phyloP scores from a whole-genome alignment of 176 grass and related monocot species.

The Secale cereale region DNA sequence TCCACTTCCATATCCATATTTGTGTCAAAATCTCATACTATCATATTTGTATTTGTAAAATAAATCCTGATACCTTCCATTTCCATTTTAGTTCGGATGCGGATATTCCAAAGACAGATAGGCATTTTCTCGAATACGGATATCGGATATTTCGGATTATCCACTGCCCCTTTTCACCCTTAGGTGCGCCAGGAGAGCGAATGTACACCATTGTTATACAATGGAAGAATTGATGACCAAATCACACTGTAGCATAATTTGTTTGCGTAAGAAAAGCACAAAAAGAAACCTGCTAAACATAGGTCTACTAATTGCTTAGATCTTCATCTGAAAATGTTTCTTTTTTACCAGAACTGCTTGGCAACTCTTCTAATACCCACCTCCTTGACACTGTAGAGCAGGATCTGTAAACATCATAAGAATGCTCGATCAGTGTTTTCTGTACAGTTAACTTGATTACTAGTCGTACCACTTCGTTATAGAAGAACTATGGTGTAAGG shows the following conservation, averaged over 20 bases:
- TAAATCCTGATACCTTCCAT: too few relatives aligned
- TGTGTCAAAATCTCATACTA: too few relatives aligned
- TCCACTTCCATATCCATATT: too few relatives aligned
- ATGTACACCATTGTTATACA: neutral
- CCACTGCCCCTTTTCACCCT: too few relatives aligned
- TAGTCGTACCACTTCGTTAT: neutral
- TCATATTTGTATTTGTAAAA: too few relatives aligned
- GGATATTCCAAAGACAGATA: too few relatives aligned
- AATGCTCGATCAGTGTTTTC: neutral
- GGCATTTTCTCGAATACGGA: too few relatives aligned
- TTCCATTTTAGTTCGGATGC: too few relatives aligned
- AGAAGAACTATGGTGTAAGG: neutral
- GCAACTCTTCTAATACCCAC: neutral
- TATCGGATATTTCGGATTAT: too few relatives aligned
- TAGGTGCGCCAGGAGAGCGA: neutral
- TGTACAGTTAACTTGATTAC: neutral
- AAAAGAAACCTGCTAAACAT: slow-evolving; percentile 18
- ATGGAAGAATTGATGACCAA: neutral
- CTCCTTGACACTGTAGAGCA: neutral
- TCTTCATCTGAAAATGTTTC: neutral
- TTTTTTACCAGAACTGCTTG: neutral
- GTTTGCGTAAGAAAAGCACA: neutral
- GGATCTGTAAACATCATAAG: neutral
- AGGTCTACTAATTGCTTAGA: neutral
- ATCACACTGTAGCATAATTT: neutral